Base-by-base conservation (phyloP, 2,329 filamentous ascomycete genomes). In the Metarhizium album region DNA sequence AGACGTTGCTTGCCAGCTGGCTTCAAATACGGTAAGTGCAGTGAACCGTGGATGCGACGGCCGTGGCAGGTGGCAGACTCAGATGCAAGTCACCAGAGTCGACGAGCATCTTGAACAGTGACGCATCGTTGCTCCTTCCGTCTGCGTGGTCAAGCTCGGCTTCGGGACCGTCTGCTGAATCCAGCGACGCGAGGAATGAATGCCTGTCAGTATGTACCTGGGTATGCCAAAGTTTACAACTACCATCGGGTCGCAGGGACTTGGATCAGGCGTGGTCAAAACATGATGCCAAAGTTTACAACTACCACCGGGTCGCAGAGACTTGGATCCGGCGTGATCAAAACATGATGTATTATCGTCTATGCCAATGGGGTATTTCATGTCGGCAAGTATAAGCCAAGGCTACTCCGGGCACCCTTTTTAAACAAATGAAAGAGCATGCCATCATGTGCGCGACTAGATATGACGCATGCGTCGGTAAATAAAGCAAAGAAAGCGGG, bases 31-130 rank as follows among this genome's bases (percentile, higher is more conserved):
- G 49, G 49, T 53, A 52, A 43, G 52, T 43, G 49, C 52, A 52
- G 47, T 53, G 49, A 51, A 52, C 51, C 22, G 18, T 47, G 22
- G 16, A 43, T 43, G 40, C 13, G 52, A 35, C 49, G 47, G 52
- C 49, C 52, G 52, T 47, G 47, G 46, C 52, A 53, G 52, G 52
- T 53, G 52, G 42, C 52, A 47, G 49, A 18, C 16, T 27, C 18
- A n/a, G 46, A 18, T 33, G 5, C 16, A 20, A 18, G 22, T 31
- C 35, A 24, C 27, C n/a, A n/a, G n/a, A n/a, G n/a, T 50, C 20
- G 29, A 29, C 9, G 33, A 13, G 31, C 22, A 27, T 35, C 46
- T 14, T 2, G 23, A 40, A 43, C 40, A 14, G 20, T 27, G 11
- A 31, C 18, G 22, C n/a, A 27, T 40, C 35, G 35, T 52, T 35